Evolutionary conservation across 148 eudicot species (phyloP), one percentile per base, ranked within the genome.

Genomic region (Selenicereus undatus): DNA sequence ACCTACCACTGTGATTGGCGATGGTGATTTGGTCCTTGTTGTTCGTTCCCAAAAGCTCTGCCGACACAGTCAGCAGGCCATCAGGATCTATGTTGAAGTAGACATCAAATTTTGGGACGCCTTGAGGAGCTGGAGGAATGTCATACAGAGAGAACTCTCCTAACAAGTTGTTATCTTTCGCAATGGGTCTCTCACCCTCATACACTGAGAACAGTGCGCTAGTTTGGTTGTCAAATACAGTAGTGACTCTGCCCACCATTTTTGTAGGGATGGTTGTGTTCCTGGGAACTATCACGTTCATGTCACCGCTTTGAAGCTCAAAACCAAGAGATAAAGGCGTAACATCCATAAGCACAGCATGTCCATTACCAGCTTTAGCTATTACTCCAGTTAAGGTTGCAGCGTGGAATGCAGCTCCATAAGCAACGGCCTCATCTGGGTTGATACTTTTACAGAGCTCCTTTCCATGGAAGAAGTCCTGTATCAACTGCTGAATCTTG

Each of bases 401-500:
- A 66, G 79, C 83, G 16, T 75, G 69, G 11, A 76, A n/a, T 11
- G 79, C 32, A 18, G 84, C 84, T 7, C 84, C 84, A 70, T 82
- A 82, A 7, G 84, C 84, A 76, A 82, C 84, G 0, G 80, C 80
- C 32, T 77, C 80, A 62, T 77, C 71, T 11, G 71, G 80, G 39
- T 77, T 62, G 36, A 77, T 60, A 26, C 58, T 24, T 74, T 18
- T 51, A n/a, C 65, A 75, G 2, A 75, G 78, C 65, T 26, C 65
- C 39, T 75, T 75, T 27, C 79, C 51, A 0, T 42, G 6, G 30
- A 64, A 78, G 12, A 64, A 65, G 6, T 78, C 73, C 13, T 78
- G 72, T 58, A 76, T 10, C n/a, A 76, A 21, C 14, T 60, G 18
- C 17, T 76, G 79, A 11, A 76, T 27, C 51, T 60, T 76, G 0